Conservation (phyloP, 139 green algal genomes). For the Penium margaritaceum region DNA sequence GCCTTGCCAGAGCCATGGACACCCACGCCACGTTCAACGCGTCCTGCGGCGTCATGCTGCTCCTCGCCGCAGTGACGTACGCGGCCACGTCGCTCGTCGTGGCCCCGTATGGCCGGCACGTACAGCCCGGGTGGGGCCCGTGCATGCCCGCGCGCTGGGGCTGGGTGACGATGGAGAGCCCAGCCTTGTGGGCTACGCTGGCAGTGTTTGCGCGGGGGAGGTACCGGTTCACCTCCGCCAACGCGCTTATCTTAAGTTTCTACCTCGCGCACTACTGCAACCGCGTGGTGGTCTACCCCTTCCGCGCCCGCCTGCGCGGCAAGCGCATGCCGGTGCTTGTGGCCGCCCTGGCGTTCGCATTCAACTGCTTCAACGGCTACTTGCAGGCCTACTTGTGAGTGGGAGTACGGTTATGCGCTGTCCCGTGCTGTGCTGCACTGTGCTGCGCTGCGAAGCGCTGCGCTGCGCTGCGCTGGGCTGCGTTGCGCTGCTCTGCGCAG, state of each 20-base stretch:
- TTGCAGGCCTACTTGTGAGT: no score
- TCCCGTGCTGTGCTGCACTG: no score
- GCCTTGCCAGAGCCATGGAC: no score
- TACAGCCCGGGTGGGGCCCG: slow-evolving; percentile 10
- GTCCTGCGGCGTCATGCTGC: slow-evolving; percentile 25
- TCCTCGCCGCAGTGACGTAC: neutral
- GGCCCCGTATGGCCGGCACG: slow-evolving; percentile 27
- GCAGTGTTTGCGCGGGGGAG: neutral
- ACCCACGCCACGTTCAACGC: no score
- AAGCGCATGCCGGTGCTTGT: slow-evolving; percentile 23
- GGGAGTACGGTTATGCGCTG: no score
- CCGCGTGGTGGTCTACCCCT: slow-evolving; percentile 11
- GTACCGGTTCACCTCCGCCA: no score
- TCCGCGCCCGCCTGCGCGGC: neutral
- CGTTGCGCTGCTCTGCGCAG: no score
- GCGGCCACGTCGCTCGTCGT: neutral
- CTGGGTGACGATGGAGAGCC: slow-evolving; percentile 28
- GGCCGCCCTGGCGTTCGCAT: slow-evolving; percentile 4
- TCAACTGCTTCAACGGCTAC: slow-evolving; percentile 17
- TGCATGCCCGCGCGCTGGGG: neutral
- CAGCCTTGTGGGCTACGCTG: neutral
- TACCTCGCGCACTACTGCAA: slow-evolving; percentile 20
- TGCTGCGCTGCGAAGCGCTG: no score
- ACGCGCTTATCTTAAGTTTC: neutral
- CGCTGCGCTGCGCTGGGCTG: no score